Evolutionary conservation across 1,284 basidiomycete species (phyloP).

Genomic region (Pascua guehoae): DNA sequence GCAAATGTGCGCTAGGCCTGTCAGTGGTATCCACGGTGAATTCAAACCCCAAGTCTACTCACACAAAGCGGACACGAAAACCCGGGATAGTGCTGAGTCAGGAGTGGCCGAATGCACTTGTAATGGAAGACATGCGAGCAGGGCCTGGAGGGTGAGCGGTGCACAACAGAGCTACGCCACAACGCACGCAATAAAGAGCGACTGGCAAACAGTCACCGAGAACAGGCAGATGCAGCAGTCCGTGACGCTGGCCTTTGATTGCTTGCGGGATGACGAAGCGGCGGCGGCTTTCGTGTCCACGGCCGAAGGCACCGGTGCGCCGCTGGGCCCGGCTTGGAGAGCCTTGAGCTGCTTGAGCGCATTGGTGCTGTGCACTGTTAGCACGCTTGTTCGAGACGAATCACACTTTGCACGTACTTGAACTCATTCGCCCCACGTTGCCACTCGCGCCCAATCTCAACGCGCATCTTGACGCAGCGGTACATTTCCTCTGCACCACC

Average conservation of each 20-base stretch:
- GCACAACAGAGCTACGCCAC: too few species aligned
- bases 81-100: slow-evolving; percentile 81
- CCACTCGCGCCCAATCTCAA: slow-evolving; percentile 85
- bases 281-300: slow-evolving; percentile 10
- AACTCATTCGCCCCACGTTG: slow-evolving; percentile 83
- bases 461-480: slow-evolving; percentile 93
- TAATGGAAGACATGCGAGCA: slow-evolving; percentile 97
- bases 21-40: slow-evolving; percentile 9
- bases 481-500: slow-evolving; percentile 97
- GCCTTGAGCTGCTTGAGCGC: slow-evolving; percentile 46
- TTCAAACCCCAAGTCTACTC: slow-evolving; percentile 12
- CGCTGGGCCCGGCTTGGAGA: slow-evolving; percentile 28
- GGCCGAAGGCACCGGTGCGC: too few species aligned
- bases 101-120: slow-evolving; percentile 92
- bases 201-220: slow-evolving; percentile 88
- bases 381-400: neutral
- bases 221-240: slow-evolving; percentile 98
- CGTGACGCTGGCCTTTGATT: slow-evolving; percentile 55
- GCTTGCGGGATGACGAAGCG: slow-evolving; percentile 16
- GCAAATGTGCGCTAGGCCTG: slow-evolving; percentile 66
- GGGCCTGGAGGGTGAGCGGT: slow-evolving; percentile 52
- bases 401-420: slow-evolving; percentile 65
- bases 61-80: slow-evolving; percentile 92
- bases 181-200: slow-evolving; percentile 80
- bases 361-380: slow-evolving; percentile 33